These are phyloP conservation scores for Phaeosphaeriaceae sp. DNA, from an alignment of 2,329 filamentous ascomycete species.

Conservation along the genomic window DNA sequence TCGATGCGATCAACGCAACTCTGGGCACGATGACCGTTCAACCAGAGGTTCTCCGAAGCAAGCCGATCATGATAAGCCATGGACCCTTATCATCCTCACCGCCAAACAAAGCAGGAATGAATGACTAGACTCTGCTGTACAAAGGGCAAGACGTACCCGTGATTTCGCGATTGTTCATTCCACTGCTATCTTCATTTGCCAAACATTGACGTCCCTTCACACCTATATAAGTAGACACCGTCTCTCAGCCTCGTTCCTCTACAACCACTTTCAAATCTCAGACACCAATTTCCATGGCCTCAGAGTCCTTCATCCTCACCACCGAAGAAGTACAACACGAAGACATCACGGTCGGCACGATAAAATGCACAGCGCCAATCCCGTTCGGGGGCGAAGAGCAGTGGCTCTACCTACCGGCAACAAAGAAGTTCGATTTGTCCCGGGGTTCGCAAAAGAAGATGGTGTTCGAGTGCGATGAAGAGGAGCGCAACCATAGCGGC, in stretches of 20 bases:
- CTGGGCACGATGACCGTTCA: slow-evolving; percentile 6
- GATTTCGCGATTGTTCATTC: background rate
- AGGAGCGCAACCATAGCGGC: slow-evolving; percentile 49
- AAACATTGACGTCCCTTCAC: slow-evolving; percentile 1
- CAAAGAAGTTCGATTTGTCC: slow-evolving; percentile 52
- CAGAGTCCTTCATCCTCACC: slow-evolving; percentile 19
- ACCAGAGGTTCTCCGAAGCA: slow-evolving; percentile 24
- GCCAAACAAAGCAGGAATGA: slow-evolving; percentile 24
- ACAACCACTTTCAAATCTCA: background rate
- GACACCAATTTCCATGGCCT: slow-evolving; percentile 16
- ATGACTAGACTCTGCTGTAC: slow-evolving; percentile 2
- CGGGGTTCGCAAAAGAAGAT: slow-evolving; percentile 47
- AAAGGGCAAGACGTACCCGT: background rate
- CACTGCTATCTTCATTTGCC: background rate
- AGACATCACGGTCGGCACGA: slow-evolving; percentile 32
- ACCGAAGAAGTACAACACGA: slow-evolving; percentile 20
- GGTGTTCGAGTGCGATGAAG: slow-evolving; percentile 50
- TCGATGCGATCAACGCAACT: background rate
- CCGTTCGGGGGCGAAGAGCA: slow-evolving; percentile 50
- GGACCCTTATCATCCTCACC: slow-evolving; percentile 27
- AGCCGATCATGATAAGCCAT: slow-evolving; percentile 38
- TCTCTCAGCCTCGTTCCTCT: background rate
- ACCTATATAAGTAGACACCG: background rate
- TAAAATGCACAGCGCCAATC: slow-evolving; percentile 49
- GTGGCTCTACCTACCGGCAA: slow-evolving; percentile 51